Evolutionary conservation across 129 eudicot species (phyloP).

Genomic region (Arctium lappa): DNA sequence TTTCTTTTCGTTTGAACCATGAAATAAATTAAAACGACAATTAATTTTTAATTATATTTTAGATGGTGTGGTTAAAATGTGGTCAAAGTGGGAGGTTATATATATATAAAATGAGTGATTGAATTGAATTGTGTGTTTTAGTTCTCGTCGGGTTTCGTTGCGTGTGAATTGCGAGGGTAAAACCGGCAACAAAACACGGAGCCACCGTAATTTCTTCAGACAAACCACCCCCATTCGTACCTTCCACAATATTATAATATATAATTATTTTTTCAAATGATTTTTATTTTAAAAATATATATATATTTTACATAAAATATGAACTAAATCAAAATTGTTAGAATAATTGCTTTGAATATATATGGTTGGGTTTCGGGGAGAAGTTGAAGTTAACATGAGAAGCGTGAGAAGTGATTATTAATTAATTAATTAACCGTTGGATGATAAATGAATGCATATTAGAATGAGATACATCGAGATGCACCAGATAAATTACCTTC

Average conservation of each 20-base stretch:
- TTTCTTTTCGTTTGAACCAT: too few species aligned
- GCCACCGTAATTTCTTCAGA: slow-evolving; percentile 37
- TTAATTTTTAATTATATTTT: too few species aligned
- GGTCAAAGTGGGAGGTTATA: slow-evolving; percentile 15
- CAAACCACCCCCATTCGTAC: background rate
- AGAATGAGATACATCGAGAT: too few species aligned
- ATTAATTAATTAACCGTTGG: too few species aligned
- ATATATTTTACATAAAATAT: too few species aligned
- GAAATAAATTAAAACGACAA: too few species aligned
- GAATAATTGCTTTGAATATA: too few species aligned
- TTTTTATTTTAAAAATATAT: background rate
- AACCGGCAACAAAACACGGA: slow-evolving; percentile 37
- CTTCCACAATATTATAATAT: background rate
- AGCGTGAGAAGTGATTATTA: too few species aligned
- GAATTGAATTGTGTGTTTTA: slow-evolving; percentile 9
- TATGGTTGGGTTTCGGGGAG: too few species aligned
- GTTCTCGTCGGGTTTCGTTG: slow-evolving; percentile 26
- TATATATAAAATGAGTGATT: background rate
- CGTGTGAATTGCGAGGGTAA: slow-evolving; percentile 18
- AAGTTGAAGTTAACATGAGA: too few species aligned
- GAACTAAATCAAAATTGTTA: background rate
- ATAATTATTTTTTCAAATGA: background rate
- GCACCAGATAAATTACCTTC: too few species aligned
- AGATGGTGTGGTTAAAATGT: background rate
- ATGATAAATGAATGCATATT: too few species aligned